These are phyloP conservation scores for Canavalia gladiata DNA, from an alignment of 306 rosid genomes.

Conservation along the genomic window DNA sequence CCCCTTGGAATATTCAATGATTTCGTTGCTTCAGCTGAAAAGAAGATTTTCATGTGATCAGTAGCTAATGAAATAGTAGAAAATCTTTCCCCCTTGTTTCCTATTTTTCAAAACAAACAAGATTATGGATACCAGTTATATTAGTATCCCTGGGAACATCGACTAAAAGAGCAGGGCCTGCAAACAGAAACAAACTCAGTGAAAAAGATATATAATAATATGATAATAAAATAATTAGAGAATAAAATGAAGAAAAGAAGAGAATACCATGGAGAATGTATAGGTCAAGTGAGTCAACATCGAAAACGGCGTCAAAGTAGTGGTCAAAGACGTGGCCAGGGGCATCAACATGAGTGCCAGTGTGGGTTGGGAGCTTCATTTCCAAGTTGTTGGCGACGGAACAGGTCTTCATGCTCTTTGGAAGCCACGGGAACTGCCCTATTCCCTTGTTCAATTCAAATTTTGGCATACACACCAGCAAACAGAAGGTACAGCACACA, in stretches of 20 bases:
- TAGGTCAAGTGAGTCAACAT: conserved; percentile 85
- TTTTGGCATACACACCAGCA: conserved; percentile 55
- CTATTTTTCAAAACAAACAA: too few relatives aligned
- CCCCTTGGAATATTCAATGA: conserved; percentile 81
- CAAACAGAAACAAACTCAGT: conserved; percentile 33
- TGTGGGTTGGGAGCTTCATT: conserved; percentile 81
- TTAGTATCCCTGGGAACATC: conserved; percentile 85
- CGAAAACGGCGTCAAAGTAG: conserved; percentile 86
- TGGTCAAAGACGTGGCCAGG: conserved; percentile 84
- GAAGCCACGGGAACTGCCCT: conserved; percentile 80
- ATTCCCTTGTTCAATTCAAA: conserved; percentile 64
- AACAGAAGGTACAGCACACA: too few relatives aligned
- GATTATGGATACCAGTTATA: conserved; percentile 70
- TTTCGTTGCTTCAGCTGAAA: conserved; percentile 86
- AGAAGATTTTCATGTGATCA: conserved; percentile 22
- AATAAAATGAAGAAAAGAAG: not conserved
- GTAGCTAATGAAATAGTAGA: not conserved
- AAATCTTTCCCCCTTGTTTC: too few relatives aligned
- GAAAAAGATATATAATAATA: too few relatives aligned
- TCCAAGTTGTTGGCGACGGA: conserved; percentile 73
- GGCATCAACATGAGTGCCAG: conserved; percentile 88
- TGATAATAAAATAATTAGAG: not conserved
- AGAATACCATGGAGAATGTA: conserved; percentile 74
- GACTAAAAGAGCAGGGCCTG: conserved; percentile 83
- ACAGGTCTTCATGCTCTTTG: conserved; percentile 81